These are phyloP conservation scores for Yamadazyma triangularis DNA, from an alignment of 1,139 yeast genomes.

Conservation along the genomic window DNA sequence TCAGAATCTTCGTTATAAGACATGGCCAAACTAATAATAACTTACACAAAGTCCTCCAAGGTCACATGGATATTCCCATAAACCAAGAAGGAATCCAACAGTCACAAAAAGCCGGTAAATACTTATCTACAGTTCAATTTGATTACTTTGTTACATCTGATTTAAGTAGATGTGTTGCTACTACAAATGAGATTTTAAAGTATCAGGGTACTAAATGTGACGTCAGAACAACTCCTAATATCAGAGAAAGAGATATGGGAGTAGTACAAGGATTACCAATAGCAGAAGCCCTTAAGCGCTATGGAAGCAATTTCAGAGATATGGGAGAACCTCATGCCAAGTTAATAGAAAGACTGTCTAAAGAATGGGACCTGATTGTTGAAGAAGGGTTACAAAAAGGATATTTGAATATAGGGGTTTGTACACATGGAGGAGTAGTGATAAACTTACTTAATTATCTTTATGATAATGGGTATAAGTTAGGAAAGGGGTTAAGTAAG, in stretches of 20 bases:
- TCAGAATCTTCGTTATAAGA: slow-evolving; percentile 61
- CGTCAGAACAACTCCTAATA: slow-evolving; percentile 26
- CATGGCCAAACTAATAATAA: slow-evolving; percentile 83
- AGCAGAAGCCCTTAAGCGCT: slow-evolving; percentile 53
- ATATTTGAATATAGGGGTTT: slow-evolving; percentile 51
- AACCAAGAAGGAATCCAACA: slow-evolving; percentile 57
- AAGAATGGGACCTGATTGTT: slow-evolving; percentile 44
- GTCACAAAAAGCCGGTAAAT: slow-evolving; percentile 46
- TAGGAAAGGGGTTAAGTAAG: slow-evolving; percentile 30
- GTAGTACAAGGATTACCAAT: slow-evolving; percentile 66
- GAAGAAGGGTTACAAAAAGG: slow-evolving; percentile 27
- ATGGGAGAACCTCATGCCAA: slow-evolving; percentile 51
- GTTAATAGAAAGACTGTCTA: slow-evolving; percentile 47
- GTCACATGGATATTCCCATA: slow-evolving; percentile 60
- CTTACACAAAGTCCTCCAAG: slow-evolving; percentile 63
- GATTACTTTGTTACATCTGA: slow-evolving; percentile 60
- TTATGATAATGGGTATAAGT: slow-evolving; percentile 32
- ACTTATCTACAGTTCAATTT: slow-evolving; percentile 34
- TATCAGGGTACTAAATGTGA: slow-evolving; percentile 18
- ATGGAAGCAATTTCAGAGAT: slow-evolving; percentile 33
- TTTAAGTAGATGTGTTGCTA: slow-evolving; percentile 55
- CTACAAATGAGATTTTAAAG: slow-evolving; percentile 37
- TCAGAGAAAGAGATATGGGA: slow-evolving; percentile 84
- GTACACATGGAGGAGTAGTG: slow-evolving; percentile 88
- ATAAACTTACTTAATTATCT: slow-evolving; percentile 52